These are phyloP conservation scores for Leishmania mexicana DNA, from an alignment of 208 protist genomes.

Conservation along the genomic window DNA sequence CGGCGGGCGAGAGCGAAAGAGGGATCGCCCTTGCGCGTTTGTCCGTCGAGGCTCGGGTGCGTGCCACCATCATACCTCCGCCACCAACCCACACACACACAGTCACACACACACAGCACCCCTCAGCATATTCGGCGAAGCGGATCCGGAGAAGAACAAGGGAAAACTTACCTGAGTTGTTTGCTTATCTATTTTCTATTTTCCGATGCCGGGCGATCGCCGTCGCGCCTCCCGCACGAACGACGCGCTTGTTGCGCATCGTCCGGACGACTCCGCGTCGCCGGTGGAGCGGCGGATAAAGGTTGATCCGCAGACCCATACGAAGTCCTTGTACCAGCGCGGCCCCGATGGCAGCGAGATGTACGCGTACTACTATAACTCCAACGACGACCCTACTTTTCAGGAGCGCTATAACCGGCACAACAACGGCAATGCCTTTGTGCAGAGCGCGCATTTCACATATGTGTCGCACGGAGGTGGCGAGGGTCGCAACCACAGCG, in stretches of 20 bases:
- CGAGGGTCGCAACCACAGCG: neutral
- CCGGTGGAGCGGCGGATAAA: slow-evolving; percentile 9
- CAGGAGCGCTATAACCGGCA: slow-evolving; percentile 25
- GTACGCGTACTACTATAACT: slow-evolving; percentile 49
- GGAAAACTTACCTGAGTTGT: too few relatives aligned
- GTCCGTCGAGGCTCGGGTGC: neutral
- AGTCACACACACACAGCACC: neutral
- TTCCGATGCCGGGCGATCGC: slow-evolving; percentile 7
- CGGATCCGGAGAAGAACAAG: too few relatives aligned
- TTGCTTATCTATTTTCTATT: neutral
- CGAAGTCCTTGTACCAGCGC: slow-evolving; percentile 25
- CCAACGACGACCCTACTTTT: slow-evolving; percentile 40
- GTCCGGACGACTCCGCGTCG: neutral
- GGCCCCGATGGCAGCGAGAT: slow-evolving; percentile 21
- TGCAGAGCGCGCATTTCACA: slow-evolving; percentile 7
- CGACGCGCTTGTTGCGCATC: neutral
- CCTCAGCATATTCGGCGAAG: neutral
- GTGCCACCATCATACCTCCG: neutral
- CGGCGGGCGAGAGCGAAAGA: neutral
- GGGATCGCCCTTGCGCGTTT: neutral
- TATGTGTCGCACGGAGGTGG: slow-evolving; percentile 10
- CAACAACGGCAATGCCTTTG: slow-evolving; percentile 3
- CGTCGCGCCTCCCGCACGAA: neutral
- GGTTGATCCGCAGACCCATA: slow-evolving; percentile 28
- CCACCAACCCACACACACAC: too few relatives aligned